These are phyloP conservation scores for Aquilaria agallochum DNA, from an alignment of 441 rosid genomes.

Conservation along the genomic window DNA sequence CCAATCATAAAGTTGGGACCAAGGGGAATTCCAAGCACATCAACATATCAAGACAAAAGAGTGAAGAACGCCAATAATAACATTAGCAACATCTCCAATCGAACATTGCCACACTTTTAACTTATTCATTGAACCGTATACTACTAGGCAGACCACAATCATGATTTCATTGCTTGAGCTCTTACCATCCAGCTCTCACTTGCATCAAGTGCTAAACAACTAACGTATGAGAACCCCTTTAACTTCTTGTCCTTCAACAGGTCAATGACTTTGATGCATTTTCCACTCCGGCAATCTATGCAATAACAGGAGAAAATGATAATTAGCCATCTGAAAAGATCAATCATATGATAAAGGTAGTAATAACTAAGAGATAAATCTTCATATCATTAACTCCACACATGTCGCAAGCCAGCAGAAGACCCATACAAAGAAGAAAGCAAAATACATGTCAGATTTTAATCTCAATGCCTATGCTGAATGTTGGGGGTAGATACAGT, in stretches of 20 bases:
- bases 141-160: not conserved
- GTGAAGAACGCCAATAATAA: too few relatives aligned
- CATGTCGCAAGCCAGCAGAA: too few relatives aligned
- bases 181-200: slow-evolving; percentile 99
- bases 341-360: not conserved
- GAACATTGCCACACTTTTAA: not conserved
- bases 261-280: slow-evolving; percentile 62
- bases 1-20: not conserved
- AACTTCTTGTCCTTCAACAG: slow-evolving; percentile 42
- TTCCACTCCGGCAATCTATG: slow-evolving; percentile 89
- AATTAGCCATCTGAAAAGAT: slow-evolving; percentile 18
- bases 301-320: slow-evolving; percentile 20
- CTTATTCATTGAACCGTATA: not conserved
- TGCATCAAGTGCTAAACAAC: slow-evolving; percentile 85
- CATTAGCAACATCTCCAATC: not conserved
- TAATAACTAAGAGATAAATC: too few relatives aligned
- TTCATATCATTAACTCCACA: too few relatives aligned
- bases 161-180: slow-evolving; percentile 17
- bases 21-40: too few relatives aligned
- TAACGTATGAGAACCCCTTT: slow-evolving; percentile 44
- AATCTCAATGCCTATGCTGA: too few relatives aligned
- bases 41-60: too few relatives aligned
- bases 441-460: too few relatives aligned
- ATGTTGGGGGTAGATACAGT: too few relatives aligned
- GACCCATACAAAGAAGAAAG: too few relatives aligned